Evolutionary conservation across 202 grass and related monocot species (phyloP).

Genomic region (Schoenoplectus triqueter): DNA sequence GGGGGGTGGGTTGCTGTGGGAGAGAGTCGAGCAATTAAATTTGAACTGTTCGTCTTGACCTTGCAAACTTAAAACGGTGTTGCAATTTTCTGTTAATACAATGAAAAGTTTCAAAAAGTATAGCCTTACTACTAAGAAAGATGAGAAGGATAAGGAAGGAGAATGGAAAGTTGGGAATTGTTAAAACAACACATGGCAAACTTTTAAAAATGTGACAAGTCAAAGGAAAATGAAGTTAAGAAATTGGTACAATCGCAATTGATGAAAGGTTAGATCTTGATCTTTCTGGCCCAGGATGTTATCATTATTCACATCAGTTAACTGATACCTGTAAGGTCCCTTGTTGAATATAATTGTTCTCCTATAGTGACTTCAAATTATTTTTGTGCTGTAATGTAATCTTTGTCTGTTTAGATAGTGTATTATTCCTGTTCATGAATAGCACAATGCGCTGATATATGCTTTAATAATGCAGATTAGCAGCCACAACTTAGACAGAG

Average conservation of each 20-base stretch:
- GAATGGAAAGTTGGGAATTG: not conserved
- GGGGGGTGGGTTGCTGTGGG: no score
- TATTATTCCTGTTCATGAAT: not conserved
- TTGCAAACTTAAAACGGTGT: not conserved
- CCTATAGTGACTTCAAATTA: not conserved
- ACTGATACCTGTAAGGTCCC: not conserved
- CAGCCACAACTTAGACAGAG: conserved; percentile 93
- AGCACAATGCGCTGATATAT: conserved; percentile 18
- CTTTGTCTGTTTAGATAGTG: not conserved
- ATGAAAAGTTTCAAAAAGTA: not conserved
- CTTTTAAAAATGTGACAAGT: not conserved
- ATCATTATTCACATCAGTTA: not conserved
- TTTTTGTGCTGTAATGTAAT: not conserved
- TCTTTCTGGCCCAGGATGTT: conserved; percentile 1
- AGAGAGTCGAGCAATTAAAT: not conserved
- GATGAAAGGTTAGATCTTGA: not conserved
- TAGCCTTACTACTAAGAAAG: not conserved
- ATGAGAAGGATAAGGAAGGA: not conserved
- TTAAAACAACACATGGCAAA: not conserved
- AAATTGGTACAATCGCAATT: not conserved
- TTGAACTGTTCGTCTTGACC: not conserved
- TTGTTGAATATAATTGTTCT: not conserved
- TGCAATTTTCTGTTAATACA: not conserved
- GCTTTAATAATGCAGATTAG: conserved; percentile 70
- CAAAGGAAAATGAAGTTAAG: not conserved